Base-by-base conservation (phyloP, 2,329 filamentous ascomycete species). In the Diaporthe nobilis region DNA sequence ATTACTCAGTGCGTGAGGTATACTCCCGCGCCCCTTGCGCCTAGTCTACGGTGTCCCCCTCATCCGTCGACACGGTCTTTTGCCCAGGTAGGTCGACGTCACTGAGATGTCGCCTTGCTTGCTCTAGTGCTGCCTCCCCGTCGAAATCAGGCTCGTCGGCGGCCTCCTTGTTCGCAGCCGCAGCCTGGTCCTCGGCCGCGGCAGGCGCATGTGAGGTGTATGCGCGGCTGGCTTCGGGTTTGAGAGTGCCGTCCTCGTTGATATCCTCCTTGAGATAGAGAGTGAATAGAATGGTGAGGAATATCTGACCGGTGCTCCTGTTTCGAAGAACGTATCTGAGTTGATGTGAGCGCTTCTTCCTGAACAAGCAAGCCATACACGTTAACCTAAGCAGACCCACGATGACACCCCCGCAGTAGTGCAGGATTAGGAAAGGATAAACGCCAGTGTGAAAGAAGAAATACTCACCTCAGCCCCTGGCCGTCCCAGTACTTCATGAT, bases 311-410 rank as follows among this genome's bases (percentile, higher is more conserved):
- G 0, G 94, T 96, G 31, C 88, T 84, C 77, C 91, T 91, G 84
- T 98, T 94, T 82, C 96, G 96, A 81, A 98, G 89, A 75, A 97
- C 95, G 85, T 98, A 98, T 90, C 96, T 96, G 86, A 97, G 90
- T 79, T 92, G 89, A 86, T 97, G 94, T 87, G 94, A 93, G 88
- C 94, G 94, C 82, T 91, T 89, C 78, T 81, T 71, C 78, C 81
- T 75, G 51, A 8, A 65, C 47, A 42, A 60, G 60, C 31, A 42
- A 72, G 22, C 37, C 55, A 63, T 49, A n/a, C 51, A 49, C 55
- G 75, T 77, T 77, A 77, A 80, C 67, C 76, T 51, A 57, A 57
- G 68, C 75, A 25, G 77, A 67, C 81, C 79, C 80, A 82, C 82
- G 75, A 58, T 51, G 51, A 65, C 2, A 34, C 53, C 39, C 55